A percentile compares a stretch with the other conserved stretches of the same genome.
Evolutionary conservation across 257 asterid species (phyloP).

Genomic region (Cinchona pubescens): DNA sequence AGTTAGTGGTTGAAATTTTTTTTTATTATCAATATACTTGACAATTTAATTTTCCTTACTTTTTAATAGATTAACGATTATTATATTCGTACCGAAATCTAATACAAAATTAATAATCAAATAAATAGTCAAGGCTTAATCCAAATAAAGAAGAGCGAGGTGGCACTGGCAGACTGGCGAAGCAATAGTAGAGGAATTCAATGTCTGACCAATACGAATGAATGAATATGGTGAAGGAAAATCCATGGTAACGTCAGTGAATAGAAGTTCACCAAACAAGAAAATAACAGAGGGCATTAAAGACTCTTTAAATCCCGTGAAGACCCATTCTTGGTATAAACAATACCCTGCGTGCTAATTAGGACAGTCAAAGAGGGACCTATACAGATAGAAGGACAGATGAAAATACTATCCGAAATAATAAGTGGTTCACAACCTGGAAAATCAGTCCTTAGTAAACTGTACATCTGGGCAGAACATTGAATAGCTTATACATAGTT

Average conservation of each 20-base stretch:
- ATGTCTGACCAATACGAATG: not conserved
- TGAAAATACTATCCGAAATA: not conserved
- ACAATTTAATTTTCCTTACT: no score
- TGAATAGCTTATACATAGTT: not conserved
- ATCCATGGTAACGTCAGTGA: not conserved
- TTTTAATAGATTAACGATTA: no score
- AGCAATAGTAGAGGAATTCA: not conserved
- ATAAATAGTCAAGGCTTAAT: no score
- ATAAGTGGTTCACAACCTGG: not conserved
- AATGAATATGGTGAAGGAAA: not conserved
- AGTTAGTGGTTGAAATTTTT: no score
- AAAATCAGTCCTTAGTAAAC: not conserved
- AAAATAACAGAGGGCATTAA: not conserved
- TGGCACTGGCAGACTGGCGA: no score
- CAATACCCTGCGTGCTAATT: not conserved
- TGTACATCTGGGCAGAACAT: slow-evolving; percentile 1
- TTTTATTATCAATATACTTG: no score
- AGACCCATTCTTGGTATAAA: not conserved
- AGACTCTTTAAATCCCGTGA: not conserved
- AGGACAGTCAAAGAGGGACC: not conserved
- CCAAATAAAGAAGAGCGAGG: no score
- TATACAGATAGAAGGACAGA: not conserved
- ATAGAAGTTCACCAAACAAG: not conserved
- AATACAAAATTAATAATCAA: no score
- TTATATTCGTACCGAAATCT: no score